Conservation (phyloP, 495 filamentous ascomycete species). For the Tetracladium setigerum region DNA sequence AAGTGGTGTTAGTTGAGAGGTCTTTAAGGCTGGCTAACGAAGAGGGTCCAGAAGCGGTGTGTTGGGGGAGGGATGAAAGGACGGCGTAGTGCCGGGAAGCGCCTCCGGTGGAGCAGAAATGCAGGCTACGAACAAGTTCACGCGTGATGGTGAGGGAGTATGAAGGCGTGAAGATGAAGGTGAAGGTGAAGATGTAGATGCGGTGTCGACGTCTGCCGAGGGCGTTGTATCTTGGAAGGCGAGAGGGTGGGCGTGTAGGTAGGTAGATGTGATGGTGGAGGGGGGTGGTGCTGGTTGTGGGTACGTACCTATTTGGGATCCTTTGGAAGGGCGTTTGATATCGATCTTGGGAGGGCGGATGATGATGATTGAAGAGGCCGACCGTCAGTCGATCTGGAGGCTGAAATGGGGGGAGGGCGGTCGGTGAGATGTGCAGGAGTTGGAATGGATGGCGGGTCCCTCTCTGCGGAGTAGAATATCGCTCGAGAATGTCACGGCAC, state of each 20-base stretch:
- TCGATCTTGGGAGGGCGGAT: not conserved
- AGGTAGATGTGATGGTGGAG: constrained; percentile 5
- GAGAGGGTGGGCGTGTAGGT: not conserved
- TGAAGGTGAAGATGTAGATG: too few species aligned
- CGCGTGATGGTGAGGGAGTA: constrained; percentile 2
- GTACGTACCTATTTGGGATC: constrained; percentile 19
- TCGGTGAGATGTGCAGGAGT: not conserved
- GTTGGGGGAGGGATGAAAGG: constrained; percentile 2
- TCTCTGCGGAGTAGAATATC: too few species aligned
- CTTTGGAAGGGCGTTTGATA: constrained; percentile 5
- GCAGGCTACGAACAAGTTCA: constrained; percentile 12
- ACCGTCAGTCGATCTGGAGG: constrained; percentile 1
- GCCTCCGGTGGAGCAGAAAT: constrained; percentile 8
- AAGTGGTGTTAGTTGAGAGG: constrained; percentile 13
- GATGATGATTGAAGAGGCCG: constrained; percentile 2
- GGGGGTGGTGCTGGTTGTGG: not conserved
- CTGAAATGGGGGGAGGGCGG: not conserved
- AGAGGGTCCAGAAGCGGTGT: constrained; percentile 12
- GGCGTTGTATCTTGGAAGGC: constrained; percentile 4
- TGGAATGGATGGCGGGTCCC: not conserved
- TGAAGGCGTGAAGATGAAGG: constrained; percentile 6
- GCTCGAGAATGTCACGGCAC: too few species aligned
- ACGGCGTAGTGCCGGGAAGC: constrained; percentile 1
- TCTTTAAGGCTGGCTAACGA: constrained; percentile 19
- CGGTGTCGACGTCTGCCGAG: not conserved